Evolutionary conservation across 1,284 basidiomycete species (phyloP).

Genomic region (Leccinum angustisporum): DNA sequence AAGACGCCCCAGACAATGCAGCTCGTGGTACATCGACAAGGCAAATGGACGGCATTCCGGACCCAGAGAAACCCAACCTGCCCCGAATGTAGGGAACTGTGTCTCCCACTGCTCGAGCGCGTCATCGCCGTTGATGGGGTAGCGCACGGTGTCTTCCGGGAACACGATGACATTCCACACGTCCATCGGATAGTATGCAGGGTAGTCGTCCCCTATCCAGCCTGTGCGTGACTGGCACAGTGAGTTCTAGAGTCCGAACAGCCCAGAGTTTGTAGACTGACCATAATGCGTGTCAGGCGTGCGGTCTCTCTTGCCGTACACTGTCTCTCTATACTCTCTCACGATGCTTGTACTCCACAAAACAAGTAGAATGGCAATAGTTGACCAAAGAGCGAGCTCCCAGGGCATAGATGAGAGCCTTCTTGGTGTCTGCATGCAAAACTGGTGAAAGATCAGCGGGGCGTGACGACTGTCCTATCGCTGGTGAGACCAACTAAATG

Average conservation of each 20-base stretch:
- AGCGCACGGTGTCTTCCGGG: constrained; percentile 29
- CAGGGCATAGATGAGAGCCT: constrained; percentile 6
- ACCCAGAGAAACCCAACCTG: constrained; percentile 30
- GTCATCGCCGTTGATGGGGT: constrained; percentile 29
- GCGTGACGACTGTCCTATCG: background rate
- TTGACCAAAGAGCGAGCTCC: constrained; percentile 27
- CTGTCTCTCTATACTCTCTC: background rate
- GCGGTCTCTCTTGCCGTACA: background rate
- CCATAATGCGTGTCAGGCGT: constrained; percentile 16
- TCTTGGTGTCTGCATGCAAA: constrained; percentile 15
- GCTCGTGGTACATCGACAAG: constrained; percentile 34
- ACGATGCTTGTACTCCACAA: constrained; percentile 22
- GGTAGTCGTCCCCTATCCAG: constrained; percentile 30
- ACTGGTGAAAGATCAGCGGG: background rate
- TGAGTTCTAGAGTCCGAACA: constrained; percentile 9
- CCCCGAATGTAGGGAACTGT: constrained; percentile 22
- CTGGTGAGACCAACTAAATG: background rate
- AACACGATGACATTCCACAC: constrained; percentile 24
- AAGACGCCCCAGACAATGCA: constrained; percentile 34
- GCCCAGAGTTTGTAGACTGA: constrained; percentile 9
- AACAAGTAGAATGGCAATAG: constrained; percentile 19
- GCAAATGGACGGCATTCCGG: constrained; percentile 30
- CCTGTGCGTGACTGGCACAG: constrained; percentile 8
- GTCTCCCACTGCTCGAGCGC: constrained; percentile 23
- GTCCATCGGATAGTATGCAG: constrained; percentile 28